These are phyloP conservation scores for Dipodascopsis uninucleata DNA, from an alignment of 805 yeast genomes.

Conservation along the genomic window DNA sequence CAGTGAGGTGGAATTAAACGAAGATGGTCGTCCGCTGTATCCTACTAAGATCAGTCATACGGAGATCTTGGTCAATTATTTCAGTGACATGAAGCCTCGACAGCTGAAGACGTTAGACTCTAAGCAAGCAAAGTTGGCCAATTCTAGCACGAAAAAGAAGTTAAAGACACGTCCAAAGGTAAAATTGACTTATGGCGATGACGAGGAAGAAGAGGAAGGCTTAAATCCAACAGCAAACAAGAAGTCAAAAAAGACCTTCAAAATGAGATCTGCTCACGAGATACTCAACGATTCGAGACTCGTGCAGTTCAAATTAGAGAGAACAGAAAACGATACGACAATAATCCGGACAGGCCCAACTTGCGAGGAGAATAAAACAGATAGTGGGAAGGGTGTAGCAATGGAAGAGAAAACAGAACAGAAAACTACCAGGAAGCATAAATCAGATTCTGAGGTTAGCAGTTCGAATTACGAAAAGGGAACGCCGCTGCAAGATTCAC, in stretches of 20 bases:
- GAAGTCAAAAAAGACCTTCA: conserved; percentile 23
- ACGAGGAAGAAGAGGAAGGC: conserved; percentile 38
- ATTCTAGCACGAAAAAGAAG: too few species aligned
- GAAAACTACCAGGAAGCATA: too few species aligned
- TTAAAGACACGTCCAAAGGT: conserved; percentile 38
- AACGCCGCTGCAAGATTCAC: neutral
- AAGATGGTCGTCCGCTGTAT: conserved; percentile 46
- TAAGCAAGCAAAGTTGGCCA: conserved; percentile 17
- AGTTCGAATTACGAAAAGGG: neutral
- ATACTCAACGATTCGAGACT: conserved; percentile 16
- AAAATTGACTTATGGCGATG: conserved; percentile 41
- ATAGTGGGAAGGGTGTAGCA: too few species aligned
- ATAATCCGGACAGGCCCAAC: too few species aligned
- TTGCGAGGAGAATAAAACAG: too few species aligned
- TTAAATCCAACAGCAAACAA: conserved; percentile 2
- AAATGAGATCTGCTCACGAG: conserved; percentile 32
- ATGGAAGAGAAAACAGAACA: too few species aligned
- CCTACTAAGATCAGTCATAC: conserved; percentile 46
- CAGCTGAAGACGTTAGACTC: conserved; percentile 1
- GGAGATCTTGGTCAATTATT: conserved; percentile 48
- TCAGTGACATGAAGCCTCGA: conserved; percentile 41
- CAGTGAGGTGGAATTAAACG: conserved; percentile 40
- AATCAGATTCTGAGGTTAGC: too few species aligned
- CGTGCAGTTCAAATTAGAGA: too few species aligned
- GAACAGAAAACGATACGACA: neutral